Base-by-base conservation (phyloP, 306 rosid species). In the Malus sieversii region DNA sequence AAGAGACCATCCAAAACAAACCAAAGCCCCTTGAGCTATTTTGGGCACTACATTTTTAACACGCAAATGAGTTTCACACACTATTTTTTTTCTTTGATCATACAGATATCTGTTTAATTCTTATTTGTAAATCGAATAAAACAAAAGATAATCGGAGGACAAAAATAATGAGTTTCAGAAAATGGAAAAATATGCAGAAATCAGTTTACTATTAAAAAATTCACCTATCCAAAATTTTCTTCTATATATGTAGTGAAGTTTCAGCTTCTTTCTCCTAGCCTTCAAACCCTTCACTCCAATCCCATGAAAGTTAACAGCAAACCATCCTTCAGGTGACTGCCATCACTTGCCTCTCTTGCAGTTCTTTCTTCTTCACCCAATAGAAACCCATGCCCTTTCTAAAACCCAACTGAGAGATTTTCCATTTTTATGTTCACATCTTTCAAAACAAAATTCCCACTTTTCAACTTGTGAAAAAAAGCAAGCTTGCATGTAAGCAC, bases 401-500 rank as follows among this genome's bases (percentile, higher is more conserved):
- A 69, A 63, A 51, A 22, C 70, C 27, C 23, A 70, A 59, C 79
- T 76, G 62, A 77, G 62, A 77, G 61, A 69, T 29, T 71, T 79
- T 83, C 77, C 80, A 72, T 78, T 68, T 70, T 78, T 71, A 45
- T 29, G 66, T 79, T 75, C 74, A 29, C 70, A 61, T 70, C 58
- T 79, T 71, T 63, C 40, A 40, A 73, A 73, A 73, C 13, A 55
- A 16, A 60, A 46, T 10, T 18, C 76, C 67, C 57, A 38, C 78
- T 19, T 76, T 57, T 83, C 72, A 57, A 30, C 73, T 64, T 74
- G 71, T n/a, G 51, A 73, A 25, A 75, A 82, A 82, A 64, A 68
- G 70, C 77, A 80, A 46, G 75, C 71, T 19, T 27, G 76, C 76
- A 76, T 7, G 38, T 59, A 44, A 48, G 80, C 69, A 58, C 35